Evolutionary conservation across 2,329 filamentous ascomycete species (phyloP), one percentile per base, ranked within the genome.

Genomic region (Exutisphaerella laricina): DNA sequence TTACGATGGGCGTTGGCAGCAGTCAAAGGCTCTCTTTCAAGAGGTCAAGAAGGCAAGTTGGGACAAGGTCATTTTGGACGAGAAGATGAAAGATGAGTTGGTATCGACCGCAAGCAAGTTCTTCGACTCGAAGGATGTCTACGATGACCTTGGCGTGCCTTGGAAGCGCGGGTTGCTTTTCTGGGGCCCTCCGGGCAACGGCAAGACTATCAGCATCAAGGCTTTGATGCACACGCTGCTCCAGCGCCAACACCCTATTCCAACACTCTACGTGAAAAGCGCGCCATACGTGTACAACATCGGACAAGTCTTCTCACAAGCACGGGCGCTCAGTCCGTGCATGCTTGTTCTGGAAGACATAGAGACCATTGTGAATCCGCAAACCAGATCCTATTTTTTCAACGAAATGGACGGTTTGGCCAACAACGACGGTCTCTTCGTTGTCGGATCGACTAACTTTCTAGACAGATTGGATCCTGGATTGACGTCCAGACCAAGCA

Each of bases 281-380:
- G 62, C 62, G 14, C 58, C 60, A 3, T 20, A 46, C 29, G 53
- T 49, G 47, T 69, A 64, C 45, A 60, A 72, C 56, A 74, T 82
- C 45, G 61, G 65, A 13, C 42, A 61, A 9, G 76, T 82, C 25
- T 82, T 82, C 55, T 41, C 45, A 14, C 78, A 77, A 53, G 82
- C 82, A 1, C 69, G 82, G 13, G 66, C 74, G 48, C 71, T 77
- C 47, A 74, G 82, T 0, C 82, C 82, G 0, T 85, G 81, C 63
- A 77, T 84, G 53, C 71, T 86, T 4, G 77, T 86, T 30, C 80
- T 86, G 43, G 82, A 86, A 60, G 83, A 86, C 49, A 71, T 86
- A 2, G 82, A 86, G 58, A 80, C 77, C 3, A 73, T 85, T 28
- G 75, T 86, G 25, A 73, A 70, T n/a, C 73, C 79, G 32, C 51